Conservation (phyloP, 2,329 filamentous ascomycete species). For the Verticillium alfalfae region DNA sequence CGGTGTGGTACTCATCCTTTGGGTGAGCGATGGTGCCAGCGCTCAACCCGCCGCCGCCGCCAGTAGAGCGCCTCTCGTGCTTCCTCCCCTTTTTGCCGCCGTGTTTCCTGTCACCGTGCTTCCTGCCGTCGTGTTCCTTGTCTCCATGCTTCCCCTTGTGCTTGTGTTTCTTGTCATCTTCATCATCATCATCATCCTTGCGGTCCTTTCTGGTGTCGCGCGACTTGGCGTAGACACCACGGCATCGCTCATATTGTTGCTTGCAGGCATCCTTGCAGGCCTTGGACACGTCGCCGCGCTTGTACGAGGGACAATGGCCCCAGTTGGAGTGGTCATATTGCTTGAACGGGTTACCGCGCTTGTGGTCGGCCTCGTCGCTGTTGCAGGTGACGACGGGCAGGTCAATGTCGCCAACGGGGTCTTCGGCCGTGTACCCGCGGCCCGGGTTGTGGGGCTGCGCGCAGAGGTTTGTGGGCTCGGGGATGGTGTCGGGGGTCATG, state of each 20-base stretch:
- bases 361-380: slow-evolving; percentile 37
- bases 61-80: neutral
- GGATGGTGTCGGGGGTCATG: slow-evolving; percentile 27
- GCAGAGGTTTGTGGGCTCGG: slow-evolving; percentile 47
- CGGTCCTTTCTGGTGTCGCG: slow-evolving; percentile 28
- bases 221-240: slow-evolving; percentile 41
- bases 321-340: slow-evolving; percentile 40
- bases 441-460: slow-evolving; percentile 46
- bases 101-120: neutral
- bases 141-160: neutral
- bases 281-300: slow-evolving; percentile 23
- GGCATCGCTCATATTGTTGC: slow-evolving; percentile 44
- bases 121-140: too few relatives aligned
- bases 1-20: slow-evolving; percentile 4
- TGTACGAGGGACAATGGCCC: slow-evolving; percentile 38
- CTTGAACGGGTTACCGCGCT: slow-evolving; percentile 41
- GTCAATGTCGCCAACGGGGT: slow-evolving; percentile 44
- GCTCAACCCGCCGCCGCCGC: neutral
- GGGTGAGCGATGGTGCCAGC: neutral
- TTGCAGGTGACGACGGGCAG: slow-evolving; percentile 51
- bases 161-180: neutral
- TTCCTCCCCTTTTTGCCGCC: neutral
- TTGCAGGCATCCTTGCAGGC: slow-evolving; percentile 49
- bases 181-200: slow-evolving; percentile 14
- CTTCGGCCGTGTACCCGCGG: slow-evolving; percentile 63